phyloP scores from a whole-genome alignment of 2,329 filamentous ascomycete genomes.

The Ophiobolus disseminans region DNA sequence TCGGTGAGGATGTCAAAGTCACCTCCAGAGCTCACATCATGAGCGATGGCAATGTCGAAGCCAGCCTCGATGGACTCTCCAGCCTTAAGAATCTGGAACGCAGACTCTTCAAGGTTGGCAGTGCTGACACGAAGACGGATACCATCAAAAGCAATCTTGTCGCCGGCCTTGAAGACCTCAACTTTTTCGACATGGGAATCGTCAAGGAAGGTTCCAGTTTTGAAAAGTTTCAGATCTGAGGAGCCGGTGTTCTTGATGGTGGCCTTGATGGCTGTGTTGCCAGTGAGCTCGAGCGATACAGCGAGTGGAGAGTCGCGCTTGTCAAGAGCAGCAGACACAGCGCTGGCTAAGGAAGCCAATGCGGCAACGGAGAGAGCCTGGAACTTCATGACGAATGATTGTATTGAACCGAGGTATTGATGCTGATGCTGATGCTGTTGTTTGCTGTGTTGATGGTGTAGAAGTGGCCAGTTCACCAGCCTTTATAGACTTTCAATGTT shows the following conservation, averaged over 20 bases:
- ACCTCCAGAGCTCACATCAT: conserved; percentile 59
- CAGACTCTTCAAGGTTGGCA: conserved; percentile 54
- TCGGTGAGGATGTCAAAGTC: conserved; percentile 61
- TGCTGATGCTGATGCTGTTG: conserved; percentile 6
- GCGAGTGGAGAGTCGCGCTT: conserved; percentile 47
- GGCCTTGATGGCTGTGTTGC: conserved; percentile 61
- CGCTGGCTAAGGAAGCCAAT: conserved; percentile 21
- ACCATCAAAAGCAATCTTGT: conserved; percentile 59
- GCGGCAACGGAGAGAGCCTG: conserved; percentile 19
- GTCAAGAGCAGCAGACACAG: conserved; percentile 28
- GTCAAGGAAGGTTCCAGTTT: conserved; percentile 60
- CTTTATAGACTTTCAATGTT: conserved; percentile 4
- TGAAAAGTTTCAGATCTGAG: conserved; percentile 58
- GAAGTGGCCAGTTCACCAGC: not conserved
- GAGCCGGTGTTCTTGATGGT: conserved; percentile 60
- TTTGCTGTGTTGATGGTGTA: conserved; percentile 3
- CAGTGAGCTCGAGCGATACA: conserved; percentile 55
- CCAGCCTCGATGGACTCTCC: conserved; percentile 58
- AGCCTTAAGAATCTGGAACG: conserved; percentile 57
- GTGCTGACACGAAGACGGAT: conserved; percentile 58
- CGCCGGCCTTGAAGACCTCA: conserved; percentile 57
- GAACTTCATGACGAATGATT: conserved; percentile 23
- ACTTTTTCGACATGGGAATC: conserved; percentile 60
- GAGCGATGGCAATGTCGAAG: conserved; percentile 63
- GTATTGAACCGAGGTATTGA: not conserved